phyloP scores from a whole-genome alignment of 164 flowering plant genomes.

The Piper betle region DNA sequence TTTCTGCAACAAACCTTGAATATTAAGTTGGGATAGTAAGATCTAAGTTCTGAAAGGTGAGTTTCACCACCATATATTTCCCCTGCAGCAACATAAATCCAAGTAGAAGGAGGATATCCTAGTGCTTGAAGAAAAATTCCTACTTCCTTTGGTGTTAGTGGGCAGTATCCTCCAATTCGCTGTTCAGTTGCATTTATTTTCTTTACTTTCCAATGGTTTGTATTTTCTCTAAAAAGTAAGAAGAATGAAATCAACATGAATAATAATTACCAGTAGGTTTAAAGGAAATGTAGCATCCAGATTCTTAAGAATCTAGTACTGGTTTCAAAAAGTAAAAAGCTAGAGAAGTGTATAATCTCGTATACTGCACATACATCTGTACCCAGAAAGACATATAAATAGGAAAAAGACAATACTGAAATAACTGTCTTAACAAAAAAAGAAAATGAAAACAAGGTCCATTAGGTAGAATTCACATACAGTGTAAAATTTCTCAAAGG shows the following conservation, averaged over 20 bases:
- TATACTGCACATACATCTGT: too few species aligned
- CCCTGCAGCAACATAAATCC: constrained; percentile 89
- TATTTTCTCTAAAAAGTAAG: constrained; percentile 49
- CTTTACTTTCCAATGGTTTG: constrained; percentile 88
- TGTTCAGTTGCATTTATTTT: constrained; percentile 88
- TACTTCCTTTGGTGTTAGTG: constrained; percentile 89
- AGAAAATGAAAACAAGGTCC: too few species aligned
- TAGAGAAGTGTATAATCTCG: too few species aligned
- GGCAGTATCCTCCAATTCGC: constrained; percentile 71
- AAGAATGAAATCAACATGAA: too few species aligned
- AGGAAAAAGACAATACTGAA: too few species aligned
- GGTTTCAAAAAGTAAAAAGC: too few species aligned
- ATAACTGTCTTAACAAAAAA: too few species aligned
- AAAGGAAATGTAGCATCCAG: too few species aligned
- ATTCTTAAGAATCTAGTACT: too few species aligned
- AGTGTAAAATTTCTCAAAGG: neutral
- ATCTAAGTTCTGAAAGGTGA: constrained; percentile 55
- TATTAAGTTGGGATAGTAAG: constrained; percentile 70
- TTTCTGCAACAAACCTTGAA: constrained; percentile 43
- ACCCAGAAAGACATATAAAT: too few species aligned
- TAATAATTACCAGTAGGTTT: too few species aligned
- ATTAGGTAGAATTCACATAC: too few species aligned
- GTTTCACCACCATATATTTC: constrained; percentile 79
- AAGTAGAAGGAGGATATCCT: constrained; percentile 70
- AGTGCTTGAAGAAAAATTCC: constrained; percentile 82